A percentile compares a stretch with the other conserved stretches of the same genome.
Conservation (phyloP, 371 early-diverging fungal species). For the Apophysomyces variabilis region DNA sequence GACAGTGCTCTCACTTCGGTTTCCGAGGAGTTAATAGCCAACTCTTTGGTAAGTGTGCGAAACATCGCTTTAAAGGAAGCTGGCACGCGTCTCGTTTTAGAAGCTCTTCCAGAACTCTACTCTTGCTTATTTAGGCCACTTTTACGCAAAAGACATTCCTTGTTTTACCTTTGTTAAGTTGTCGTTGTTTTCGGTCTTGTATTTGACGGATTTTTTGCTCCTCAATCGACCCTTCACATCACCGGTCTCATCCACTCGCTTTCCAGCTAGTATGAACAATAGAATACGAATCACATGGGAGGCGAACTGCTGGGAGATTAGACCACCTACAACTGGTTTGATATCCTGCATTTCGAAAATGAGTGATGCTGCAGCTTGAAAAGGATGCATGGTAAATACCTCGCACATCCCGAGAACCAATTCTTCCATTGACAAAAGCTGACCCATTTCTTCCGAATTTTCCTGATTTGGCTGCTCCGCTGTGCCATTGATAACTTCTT, state of each 20-base stretch:
- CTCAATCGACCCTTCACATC: conserved; percentile 57
- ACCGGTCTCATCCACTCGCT: conserved; percentile 60
- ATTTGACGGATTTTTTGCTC: conserved; percentile 68
- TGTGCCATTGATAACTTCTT: conserved; percentile 61
- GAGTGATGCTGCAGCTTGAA: not conserved
- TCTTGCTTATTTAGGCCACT: not conserved
- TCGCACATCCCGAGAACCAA: conserved; percentile 65
- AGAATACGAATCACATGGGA: conserved; percentile 78
- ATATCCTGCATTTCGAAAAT: conserved; percentile 42
- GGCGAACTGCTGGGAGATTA: conserved; percentile 77
- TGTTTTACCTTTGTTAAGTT: conserved; percentile 35
- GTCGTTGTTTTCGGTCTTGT: conserved; percentile 70
- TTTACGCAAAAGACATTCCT: not conserved
- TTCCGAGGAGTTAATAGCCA: conserved; percentile 59
- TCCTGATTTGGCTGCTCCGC: conserved; percentile 29
- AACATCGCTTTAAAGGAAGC: conserved; percentile 63
- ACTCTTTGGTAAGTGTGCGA: conserved; percentile 55
- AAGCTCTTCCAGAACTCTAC: conserved; percentile 32
- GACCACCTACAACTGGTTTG: conserved; percentile 63
- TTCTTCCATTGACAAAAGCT: conserved; percentile 69
- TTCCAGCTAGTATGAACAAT: conserved; percentile 72
- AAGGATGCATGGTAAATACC: conserved; percentile 1
- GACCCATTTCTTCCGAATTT: conserved; percentile 43
- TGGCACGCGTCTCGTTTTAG: conserved; percentile 62
- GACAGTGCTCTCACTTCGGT: conserved; percentile 65